Percentiles rank a stretch among this genome's conserved stretches.
phyloP scores from a whole-genome alignment of 495 filamentous ascomycete genomes.

The Hypoxylon perforatum region DNA sequence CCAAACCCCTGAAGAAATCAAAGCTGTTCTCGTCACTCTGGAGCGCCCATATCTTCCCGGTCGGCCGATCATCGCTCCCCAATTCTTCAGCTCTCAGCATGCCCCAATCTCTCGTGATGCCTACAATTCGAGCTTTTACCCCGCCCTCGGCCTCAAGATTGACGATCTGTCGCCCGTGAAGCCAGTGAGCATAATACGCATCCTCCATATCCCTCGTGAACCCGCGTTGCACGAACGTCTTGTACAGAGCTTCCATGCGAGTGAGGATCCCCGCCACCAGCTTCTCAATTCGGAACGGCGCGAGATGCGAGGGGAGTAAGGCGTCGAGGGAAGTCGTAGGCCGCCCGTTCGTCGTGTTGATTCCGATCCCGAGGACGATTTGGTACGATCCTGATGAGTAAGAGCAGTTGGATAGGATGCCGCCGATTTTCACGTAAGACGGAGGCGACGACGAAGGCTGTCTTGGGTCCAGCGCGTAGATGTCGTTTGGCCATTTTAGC shows the following conservation, averaged over 20 bases:
- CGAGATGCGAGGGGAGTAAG: slow-evolving; percentile 65
- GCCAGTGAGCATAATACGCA: slow-evolving; percentile 86
- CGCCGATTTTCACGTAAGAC: slow-evolving; percentile 89
- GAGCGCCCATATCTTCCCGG: slow-evolving; percentile 82
- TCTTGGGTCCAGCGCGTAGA: slow-evolving; percentile 82
- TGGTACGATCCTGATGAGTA: slow-evolving; percentile 83
- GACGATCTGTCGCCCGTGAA: slow-evolving; percentile 91
- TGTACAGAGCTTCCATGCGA: slow-evolving; percentile 81
- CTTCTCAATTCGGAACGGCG: slow-evolving; percentile 78
- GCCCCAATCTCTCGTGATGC: slow-evolving; percentile 90
- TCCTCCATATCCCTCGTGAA: slow-evolving; percentile 78
- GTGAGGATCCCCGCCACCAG: slow-evolving; percentile 86
- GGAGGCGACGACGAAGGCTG: slow-evolving; percentile 63
- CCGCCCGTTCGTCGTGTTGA: slow-evolving; percentile 87
- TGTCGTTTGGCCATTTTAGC: slow-evolving; percentile 98
- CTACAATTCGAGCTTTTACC: slow-evolving; percentile 80
- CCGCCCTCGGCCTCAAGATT: slow-evolving; percentile 87
- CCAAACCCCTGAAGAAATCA: slow-evolving; percentile 92
- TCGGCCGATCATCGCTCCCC: slow-evolving; percentile 73
- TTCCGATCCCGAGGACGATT: slow-evolving; percentile 86
- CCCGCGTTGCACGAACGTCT: slow-evolving; percentile 74
- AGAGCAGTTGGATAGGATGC: slow-evolving; percentile 90
- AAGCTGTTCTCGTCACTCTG: slow-evolving; percentile 99
- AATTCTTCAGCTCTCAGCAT: slow-evolving; percentile 86
- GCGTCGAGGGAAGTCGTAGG: slow-evolving; percentile 90